A percentile compares a stretch with the other conserved stretches of the same genome.
phyloP scores from a whole-genome alignment of 495 filamentous ascomycete genomes.

The Schizothecium vesticola region DNA sequence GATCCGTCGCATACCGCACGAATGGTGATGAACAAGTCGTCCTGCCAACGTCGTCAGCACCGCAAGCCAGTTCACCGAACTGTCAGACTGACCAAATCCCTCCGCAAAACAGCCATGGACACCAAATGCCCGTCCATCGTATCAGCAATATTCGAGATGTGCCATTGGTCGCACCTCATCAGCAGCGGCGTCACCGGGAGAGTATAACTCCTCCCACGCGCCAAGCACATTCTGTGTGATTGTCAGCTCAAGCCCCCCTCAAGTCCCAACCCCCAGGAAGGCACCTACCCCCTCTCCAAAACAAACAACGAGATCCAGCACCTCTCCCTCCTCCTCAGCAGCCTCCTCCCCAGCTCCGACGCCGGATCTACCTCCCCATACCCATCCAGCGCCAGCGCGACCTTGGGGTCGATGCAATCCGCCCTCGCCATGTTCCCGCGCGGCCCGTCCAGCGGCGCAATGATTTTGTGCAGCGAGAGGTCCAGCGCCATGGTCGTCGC shows the following conservation, averaged over 20 bases:
- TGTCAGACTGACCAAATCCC: slow-evolving; percentile 53
- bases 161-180: slow-evolving; percentile 63
- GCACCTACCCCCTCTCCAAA: slow-evolving; percentile 59
- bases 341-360: slow-evolving; percentile 52
- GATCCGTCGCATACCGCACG: slow-evolving; percentile 57
- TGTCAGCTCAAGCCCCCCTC: not conserved
- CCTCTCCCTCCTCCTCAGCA: slow-evolving; percentile 60
- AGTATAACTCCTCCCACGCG: slow-evolving; percentile 61
- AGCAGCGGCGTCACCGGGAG: slow-evolving; percentile 60
- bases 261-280: not conserved
- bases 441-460: slow-evolving; percentile 50
- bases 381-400: slow-evolving; percentile 60
- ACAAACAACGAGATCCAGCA: slow-evolving; percentile 68
- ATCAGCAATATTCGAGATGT: slow-evolving; percentile 56
- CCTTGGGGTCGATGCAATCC: slow-evolving; percentile 61
- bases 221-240: slow-evolving; percentile 56
- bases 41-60: slow-evolving; percentile 35
- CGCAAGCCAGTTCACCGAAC: not conserved
- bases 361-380: slow-evolving; percentile 57
- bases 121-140: slow-evolving; percentile 62
- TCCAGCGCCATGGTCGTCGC: slow-evolving; percentile 65
- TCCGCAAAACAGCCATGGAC: slow-evolving; percentile 61
- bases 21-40: slow-evolving; percentile 54
- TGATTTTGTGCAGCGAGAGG: slow-evolving; percentile 62
- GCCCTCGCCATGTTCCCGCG: slow-evolving; percentile 49